phyloP scores from a whole-genome alignment of 2,329 filamentous ascomycete species.

The Thermomyces lanuginosus region DNA sequence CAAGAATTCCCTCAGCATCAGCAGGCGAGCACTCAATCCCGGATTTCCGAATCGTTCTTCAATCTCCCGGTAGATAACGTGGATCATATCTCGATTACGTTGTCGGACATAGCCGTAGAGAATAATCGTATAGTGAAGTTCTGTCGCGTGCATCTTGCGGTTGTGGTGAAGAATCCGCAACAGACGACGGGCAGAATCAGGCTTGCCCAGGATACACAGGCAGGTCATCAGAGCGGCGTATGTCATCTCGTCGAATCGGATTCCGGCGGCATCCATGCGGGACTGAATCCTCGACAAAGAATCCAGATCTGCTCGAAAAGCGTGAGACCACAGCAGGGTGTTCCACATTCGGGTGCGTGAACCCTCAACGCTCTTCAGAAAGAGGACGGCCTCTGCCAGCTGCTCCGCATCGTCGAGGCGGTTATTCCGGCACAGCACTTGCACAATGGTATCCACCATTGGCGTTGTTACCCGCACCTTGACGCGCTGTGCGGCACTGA shows the following conservation, averaged over 20 bases:
- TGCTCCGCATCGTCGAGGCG: slow-evolving; percentile 39
- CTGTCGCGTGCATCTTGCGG: slow-evolving; percentile 21
- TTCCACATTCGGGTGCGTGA: slow-evolving; percentile 59
- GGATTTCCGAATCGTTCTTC: slow-evolving; percentile 18
- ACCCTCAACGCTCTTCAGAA: slow-evolving; percentile 34
- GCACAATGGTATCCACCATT: slow-evolving; percentile 50
- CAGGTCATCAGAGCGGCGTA: slow-evolving; percentile 47
- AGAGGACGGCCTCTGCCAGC: slow-evolving; percentile 42
- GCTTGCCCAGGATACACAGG: slow-evolving; percentile 36
- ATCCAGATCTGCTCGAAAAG: slow-evolving; percentile 42
- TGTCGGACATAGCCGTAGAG: slow-evolving; percentile 34
- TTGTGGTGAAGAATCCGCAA: slow-evolving; percentile 24
- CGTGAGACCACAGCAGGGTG: slow-evolving; percentile 52
- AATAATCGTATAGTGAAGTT: slow-evolving; percentile 33
- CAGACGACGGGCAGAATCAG: slow-evolving; percentile 40
- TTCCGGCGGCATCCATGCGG: slow-evolving; percentile 36
- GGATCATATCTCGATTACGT: slow-evolving; percentile 33
- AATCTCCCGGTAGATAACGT: slow-evolving; percentile 33
- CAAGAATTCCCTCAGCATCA: slow-evolving; percentile 21
- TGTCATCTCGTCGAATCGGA: slow-evolving; percentile 40
- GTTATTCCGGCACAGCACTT: slow-evolving; percentile 47
- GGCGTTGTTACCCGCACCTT: slow-evolving; percentile 36
- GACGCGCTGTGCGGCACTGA: slow-evolving; percentile 43
- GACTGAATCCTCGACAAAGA: slow-evolving; percentile 38
- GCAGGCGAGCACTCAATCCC: slow-evolving; percentile 18